Conservation (phyloP, 2,329 filamentous ascomycete genomes). For the Talaromyces marneffei region DNA sequence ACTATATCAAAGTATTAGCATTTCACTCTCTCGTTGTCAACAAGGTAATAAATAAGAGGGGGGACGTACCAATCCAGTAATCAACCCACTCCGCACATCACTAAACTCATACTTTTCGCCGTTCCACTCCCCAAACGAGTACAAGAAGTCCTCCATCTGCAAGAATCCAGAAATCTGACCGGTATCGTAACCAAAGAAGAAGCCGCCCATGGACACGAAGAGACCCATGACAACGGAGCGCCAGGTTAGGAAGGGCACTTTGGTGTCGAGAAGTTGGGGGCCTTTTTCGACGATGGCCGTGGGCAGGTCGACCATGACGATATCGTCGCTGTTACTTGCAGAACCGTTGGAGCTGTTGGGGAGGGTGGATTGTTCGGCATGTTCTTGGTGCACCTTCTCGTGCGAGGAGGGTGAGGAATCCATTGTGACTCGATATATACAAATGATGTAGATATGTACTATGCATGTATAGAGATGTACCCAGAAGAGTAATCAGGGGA, state of each 20-base stretch:
- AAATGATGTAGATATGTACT: not conserved
- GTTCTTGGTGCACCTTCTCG: slow-evolving; percentile 10
- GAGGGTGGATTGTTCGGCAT: slow-evolving; percentile 2
- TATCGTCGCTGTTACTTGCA: not conserved
- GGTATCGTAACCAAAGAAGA: slow-evolving; percentile 40
- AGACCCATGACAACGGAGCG: slow-evolving; percentile 38
- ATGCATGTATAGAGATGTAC: not conserved
- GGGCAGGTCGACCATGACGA: not conserved
- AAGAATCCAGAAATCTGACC: slow-evolving; percentile 42
- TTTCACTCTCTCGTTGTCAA: not conserved
- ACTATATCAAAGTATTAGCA: slow-evolving; percentile 19
- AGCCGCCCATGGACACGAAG: slow-evolving; percentile 44
- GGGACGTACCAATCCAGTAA: slow-evolving; percentile 35
- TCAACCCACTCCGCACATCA: slow-evolving; percentile 39
- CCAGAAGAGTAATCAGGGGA: not conserved
- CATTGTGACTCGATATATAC: not conserved
- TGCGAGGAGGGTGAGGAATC: not conserved
- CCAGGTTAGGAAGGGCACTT: slow-evolving; percentile 32
- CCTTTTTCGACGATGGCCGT: slow-evolving; percentile 11
- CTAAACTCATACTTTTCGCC: slow-evolving; percentile 30
- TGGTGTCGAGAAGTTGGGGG: slow-evolving; percentile 23
- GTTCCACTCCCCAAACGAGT: slow-evolving; percentile 31
- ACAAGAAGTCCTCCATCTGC: slow-evolving; percentile 37
- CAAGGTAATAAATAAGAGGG: no score
- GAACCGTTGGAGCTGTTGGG: not conserved